Percentiles rank a stretch among this genome's conserved stretches.
Evolutionary conservation across 2,329 filamentous ascomycete species (phyloP).

Genomic region (Diplocarpon mali): DNA sequence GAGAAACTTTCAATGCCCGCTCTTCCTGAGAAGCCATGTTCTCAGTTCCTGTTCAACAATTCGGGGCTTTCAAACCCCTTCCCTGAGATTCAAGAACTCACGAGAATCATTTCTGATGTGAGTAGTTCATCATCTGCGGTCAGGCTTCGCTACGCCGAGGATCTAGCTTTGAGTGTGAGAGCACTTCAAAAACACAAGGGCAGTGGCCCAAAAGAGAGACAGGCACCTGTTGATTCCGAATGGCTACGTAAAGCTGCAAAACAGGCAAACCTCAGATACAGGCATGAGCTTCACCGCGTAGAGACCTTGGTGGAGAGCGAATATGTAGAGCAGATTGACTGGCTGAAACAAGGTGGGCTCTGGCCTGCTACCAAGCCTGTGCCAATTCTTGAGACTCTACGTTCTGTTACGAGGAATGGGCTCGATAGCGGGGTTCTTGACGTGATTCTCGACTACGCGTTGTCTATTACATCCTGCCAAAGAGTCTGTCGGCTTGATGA

Average conservation of each 20-base stretch:
- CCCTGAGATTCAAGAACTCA: slow-evolving; percentile 9
- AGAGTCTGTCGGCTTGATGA: slow-evolving; percentile 33
- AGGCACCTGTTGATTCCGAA: neutral
- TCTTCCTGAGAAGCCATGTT: too few relatives aligned
- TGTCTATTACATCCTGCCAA: slow-evolving; percentile 33
- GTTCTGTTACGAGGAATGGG: slow-evolving; percentile 22
- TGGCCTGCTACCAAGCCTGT: slow-evolving; percentile 33
- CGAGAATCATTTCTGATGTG: slow-evolving; percentile 26
- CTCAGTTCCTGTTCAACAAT: too few relatives aligned
- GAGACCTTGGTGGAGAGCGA: neutral
- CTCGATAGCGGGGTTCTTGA: slow-evolving; percentile 30
- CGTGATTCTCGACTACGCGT: slow-evolving; percentile 30
- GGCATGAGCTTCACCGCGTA: neutral
- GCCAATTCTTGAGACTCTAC: slow-evolving; percentile 33
- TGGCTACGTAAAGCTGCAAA: neutral
- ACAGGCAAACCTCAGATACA: neutral
- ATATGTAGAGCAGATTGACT: slow-evolving; percentile 13
- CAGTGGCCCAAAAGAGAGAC: neutral
- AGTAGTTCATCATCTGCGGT: slow-evolving; percentile 26
- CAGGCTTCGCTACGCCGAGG: slow-evolving; percentile 30
- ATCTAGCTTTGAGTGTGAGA: slow-evolving; percentile 28
- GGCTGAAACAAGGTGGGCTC: slow-evolving; percentile 31
- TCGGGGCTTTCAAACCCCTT: neutral
- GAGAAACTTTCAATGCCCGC: too few relatives aligned
- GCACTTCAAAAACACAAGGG: slow-evolving; percentile 17